Evolutionary conservation across 148 eudicot species (phyloP).

Genomic region (Spergularia marina): DNA sequence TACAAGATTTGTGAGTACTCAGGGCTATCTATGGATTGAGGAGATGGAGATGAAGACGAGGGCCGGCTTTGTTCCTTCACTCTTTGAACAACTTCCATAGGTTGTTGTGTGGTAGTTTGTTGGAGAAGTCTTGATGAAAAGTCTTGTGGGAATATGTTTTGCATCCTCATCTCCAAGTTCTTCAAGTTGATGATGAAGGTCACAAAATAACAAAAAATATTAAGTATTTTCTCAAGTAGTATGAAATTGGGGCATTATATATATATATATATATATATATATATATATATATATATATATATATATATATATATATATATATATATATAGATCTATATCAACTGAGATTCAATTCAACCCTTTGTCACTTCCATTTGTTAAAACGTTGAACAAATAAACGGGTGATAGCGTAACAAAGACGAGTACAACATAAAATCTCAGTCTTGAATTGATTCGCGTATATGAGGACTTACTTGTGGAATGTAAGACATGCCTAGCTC

Average conservation of each 20-base stretch:
- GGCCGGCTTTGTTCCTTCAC: slow-evolving; percentile 33
- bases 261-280: not conserved
- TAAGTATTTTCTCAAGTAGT: not conserved
- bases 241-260: not conserved
- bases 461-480: slow-evolving; percentile 42
- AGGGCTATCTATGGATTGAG: slow-evolving; percentile 54
- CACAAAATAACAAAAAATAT: not conserved
- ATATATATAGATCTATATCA: too few relatives aligned
- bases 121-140: slow-evolving; percentile 24
- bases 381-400: too few relatives aligned
- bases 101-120: not conserved
- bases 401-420: too few relatives aligned
- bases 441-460: too few relatives aligned
- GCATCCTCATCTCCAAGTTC: slow-evolving; percentile 55
- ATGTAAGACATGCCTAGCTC: slow-evolving; percentile 68
- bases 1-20: slow-evolving; percentile 42
- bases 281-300: not conserved
- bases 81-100: slow-evolving; percentile 24
- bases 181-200: slow-evolving; percentile 27
- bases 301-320: not conserved
- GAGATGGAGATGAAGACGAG: slow-evolving; percentile 51
- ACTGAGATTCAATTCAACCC: too few relatives aligned
- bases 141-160: slow-evolving; percentile 42
- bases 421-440: too few relatives aligned
- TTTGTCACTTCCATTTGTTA: too few relatives aligned